Evolutionary conservation across 345 rosid genomes (phyloP).

Genomic region (Mangifera indica): DNA sequence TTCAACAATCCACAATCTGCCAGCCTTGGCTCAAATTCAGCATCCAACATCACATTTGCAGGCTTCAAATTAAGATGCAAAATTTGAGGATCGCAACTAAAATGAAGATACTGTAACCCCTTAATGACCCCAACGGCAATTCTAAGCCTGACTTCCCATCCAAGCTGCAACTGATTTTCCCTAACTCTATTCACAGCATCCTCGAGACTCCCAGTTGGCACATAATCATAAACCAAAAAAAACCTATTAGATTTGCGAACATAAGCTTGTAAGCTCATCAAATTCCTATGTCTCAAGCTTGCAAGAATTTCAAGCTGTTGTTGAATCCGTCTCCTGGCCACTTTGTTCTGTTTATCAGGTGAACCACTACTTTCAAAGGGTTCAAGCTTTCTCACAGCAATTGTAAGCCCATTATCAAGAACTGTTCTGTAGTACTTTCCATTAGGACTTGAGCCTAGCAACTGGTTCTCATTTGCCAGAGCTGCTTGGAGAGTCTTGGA

Average conservation of each 20-base stretch:
- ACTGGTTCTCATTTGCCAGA: constrained; percentile 56
- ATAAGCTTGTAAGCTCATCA: constrained; percentile 90
- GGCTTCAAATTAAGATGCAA: constrained; percentile 85
- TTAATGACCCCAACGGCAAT: constrained; percentile 88
- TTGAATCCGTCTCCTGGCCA: constrained; percentile 69
- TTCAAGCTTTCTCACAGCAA: constrained; percentile 74
- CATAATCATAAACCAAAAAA: constrained; percentile 81
- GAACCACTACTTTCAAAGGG: constrained; percentile 57
- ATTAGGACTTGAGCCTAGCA: constrained; percentile 73
- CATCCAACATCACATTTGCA: constrained; percentile 85
- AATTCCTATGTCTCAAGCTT: constrained; percentile 69
- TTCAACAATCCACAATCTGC: constrained; percentile 74
- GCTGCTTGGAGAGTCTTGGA: constrained; percentile 72
- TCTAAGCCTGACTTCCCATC: constrained; percentile 83
- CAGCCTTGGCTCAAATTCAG: constrained; percentile 82
- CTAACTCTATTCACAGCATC: constrained; percentile 77
- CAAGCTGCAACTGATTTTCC: constrained; percentile 58
- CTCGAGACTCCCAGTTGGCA: constrained; percentile 75
- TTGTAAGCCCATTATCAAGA: constrained; percentile 71
- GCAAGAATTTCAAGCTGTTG: constrained; percentile 81
- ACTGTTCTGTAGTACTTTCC: constrained; percentile 72
- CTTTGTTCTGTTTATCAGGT: constrained; percentile 52
- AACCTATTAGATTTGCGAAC: constrained; percentile 66
- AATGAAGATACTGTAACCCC: constrained; percentile 85
- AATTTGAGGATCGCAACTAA: constrained; percentile 59